Evolutionary conservation across 345 rosid species (phyloP).

Genomic region (Fremontodendron californicum): DNA sequence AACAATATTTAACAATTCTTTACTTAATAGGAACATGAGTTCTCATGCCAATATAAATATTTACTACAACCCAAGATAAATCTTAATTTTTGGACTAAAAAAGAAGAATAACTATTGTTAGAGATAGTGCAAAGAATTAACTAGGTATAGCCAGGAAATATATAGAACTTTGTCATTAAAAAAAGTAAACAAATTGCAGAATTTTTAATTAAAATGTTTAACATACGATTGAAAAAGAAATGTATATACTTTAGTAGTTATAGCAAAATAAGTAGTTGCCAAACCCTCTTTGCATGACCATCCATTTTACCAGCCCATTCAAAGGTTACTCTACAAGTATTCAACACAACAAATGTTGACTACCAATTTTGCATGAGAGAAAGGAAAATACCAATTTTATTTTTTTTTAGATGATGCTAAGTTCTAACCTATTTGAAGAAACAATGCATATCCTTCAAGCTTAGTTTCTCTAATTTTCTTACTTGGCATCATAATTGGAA

Average conservation of each 20-base stretch:
- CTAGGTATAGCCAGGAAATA: no score
- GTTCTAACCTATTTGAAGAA: background rate
- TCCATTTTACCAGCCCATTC: constrained; percentile 3
- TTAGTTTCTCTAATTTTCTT: background rate
- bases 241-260: background rate
- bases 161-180: no score
- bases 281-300: constrained; percentile 1
- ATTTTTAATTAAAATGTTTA: background rate
- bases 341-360: no score
- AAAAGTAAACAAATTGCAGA: background rate
- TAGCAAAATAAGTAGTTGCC: background rate
- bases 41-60: no score
- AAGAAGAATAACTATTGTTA: no score
- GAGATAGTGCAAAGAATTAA: no score
- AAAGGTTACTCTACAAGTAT: background rate
- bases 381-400: background rate
- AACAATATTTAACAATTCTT: no score
- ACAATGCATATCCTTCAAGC: background rate
- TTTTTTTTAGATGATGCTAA: no score
- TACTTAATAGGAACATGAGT: no score
- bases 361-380: background rate
- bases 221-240: background rate
- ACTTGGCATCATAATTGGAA: no score
- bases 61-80: no score
- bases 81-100: no score